Evolutionary conservation across 805 yeast genomes (phyloP), one percentile per base, ranked within the genome.

Genomic region (Starmerella kuoi): DNA sequence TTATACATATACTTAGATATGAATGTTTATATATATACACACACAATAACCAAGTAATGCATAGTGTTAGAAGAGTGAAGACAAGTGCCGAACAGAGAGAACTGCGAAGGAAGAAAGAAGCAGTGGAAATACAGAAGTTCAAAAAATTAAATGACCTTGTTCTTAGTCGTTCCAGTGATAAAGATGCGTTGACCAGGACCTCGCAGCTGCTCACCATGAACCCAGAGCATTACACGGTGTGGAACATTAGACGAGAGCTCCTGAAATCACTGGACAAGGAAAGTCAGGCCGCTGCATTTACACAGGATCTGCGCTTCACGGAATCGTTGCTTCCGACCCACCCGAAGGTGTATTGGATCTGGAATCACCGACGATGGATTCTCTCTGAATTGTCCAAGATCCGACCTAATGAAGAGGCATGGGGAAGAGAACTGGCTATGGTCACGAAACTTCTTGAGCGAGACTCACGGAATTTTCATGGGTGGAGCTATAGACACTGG

Each of bases 341-440:
- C 50, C 97, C 98, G 1, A 91, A 91, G 58, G 84, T 87, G 31
- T 91, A 91, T 57, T 91, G 97, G 95, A 77, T 91, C 11, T 91
- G 97, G 96, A 81, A 78, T 52, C 96, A 91, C 58, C 67, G 98
- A 28, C 63, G 72, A 9, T 91, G 98, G 97, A 71, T 81, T 34
- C 61, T 88, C 31, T 68, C 72, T 27, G 43, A 40, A 23, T 34
- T 53, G 14, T 36, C 37, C 8, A 5, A 15, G 9, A 57, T 65
- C 17, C 72, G 73, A 26, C 20, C 5, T 4, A 22, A n/a, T 6
- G 21, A 15, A 9, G 19, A 11, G 8, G 66, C 69, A 2, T 85
- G 93, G 91, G 58, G 65, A n/a, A 57, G 55, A 25, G 98, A 91
- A 58, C 61, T 91, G 53, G 66, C 61, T 1, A 68, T 86, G 7